Conservation (phyloP, 805 yeast genomes). For the Yarrowia yakushimensis region DNA sequence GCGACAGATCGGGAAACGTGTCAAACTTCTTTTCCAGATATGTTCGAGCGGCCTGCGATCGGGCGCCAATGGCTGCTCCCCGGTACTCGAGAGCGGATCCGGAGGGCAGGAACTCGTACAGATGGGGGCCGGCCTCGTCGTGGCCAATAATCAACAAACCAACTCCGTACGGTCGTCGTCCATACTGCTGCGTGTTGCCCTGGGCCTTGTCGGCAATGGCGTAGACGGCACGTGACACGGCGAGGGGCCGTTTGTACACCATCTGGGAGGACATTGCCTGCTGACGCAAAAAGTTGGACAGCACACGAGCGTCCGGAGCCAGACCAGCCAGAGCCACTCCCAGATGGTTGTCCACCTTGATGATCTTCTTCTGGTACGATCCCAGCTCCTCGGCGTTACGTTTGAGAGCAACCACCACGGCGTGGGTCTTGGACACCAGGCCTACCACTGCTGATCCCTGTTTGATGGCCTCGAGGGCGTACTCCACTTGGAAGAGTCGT, state of each 20-base stretch:
- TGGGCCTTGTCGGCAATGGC: slow-evolving; percentile 96
- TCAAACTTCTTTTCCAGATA: slow-evolving; percentile 85
- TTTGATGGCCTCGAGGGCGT: slow-evolving; percentile 91
- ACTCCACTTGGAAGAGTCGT: slow-evolving; percentile 81
- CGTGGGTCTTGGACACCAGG: slow-evolving; percentile 76
- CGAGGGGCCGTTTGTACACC: slow-evolving; percentile 80
- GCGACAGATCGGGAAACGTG: slow-evolving; percentile 53
- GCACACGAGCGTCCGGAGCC: slow-evolving; percentile 96
- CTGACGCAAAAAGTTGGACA: slow-evolving; percentile 82
- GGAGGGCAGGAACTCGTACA: slow-evolving; percentile 92
- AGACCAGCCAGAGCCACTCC: slow-evolving; percentile 96
- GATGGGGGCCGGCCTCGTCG: slow-evolving; percentile 92
- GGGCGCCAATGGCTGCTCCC: slow-evolving; percentile 96
- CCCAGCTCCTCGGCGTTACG: slow-evolving; percentile 97
- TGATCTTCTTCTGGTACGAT: slow-evolving; percentile 90
- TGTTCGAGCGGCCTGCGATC: slow-evolving; percentile 98
- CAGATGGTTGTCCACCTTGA: slow-evolving; percentile 87
- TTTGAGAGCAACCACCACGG: slow-evolving; percentile 89
- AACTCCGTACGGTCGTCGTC: slow-evolving; percentile 97
- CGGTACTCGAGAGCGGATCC: slow-evolving; percentile 88
- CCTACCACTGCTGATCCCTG: slow-evolving; percentile 99
- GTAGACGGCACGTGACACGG: slow-evolving; percentile 76
- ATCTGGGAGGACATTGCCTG: slow-evolving; percentile 85
- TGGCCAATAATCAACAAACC: slow-evolving; percentile 86
- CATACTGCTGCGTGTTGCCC: slow-evolving; percentile 91